These are phyloP conservation scores for Fusarium sp. DNA, from an alignment of 2,329 filamentous ascomycete species.

Conservation along the genomic window DNA sequence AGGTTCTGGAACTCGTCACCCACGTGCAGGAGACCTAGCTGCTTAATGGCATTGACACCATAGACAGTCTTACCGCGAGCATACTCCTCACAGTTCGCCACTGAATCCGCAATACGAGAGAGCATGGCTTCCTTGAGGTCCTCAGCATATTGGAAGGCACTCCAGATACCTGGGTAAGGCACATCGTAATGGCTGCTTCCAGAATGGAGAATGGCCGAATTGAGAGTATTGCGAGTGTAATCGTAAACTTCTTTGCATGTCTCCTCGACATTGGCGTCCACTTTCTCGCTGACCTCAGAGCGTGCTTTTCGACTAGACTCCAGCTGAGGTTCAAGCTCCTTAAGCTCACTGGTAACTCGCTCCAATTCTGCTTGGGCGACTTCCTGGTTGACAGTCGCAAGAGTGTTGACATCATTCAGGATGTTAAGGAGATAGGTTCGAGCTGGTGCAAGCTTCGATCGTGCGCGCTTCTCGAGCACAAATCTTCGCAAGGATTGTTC, in stretches of 20 bases:
- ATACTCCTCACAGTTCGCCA: slow-evolving; percentile 83
- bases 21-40: slow-evolving; percentile 86
- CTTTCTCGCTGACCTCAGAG: slow-evolving; percentile 80
- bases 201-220: slow-evolving; percentile 78
- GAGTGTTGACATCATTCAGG: slow-evolving; percentile 82
- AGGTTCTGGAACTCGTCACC: slow-evolving; percentile 88
- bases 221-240: slow-evolving; percentile 80
- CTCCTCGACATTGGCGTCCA: slow-evolving; percentile 84
- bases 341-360: slow-evolving; percentile 81
- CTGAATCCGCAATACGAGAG: slow-evolving; percentile 82
- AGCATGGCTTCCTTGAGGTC: slow-evolving; percentile 93
- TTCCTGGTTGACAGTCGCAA: slow-evolving; percentile 88
- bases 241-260: slow-evolving; percentile 89
- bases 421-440: slow-evolving; percentile 96
- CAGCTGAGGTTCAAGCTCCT: slow-evolving; percentile 84
- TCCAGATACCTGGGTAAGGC: slow-evolving; percentile 85
- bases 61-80: slow-evolving; percentile 81
- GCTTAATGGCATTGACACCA: slow-evolving; percentile 88
- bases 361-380: slow-evolving; percentile 87
- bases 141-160: slow-evolving; percentile 91
- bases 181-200: slow-evolving; percentile 84
- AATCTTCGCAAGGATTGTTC: slow-evolving; percentile 92
- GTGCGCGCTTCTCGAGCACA: slow-evolving; percentile 92
- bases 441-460: slow-evolving; percentile 94
- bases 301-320: slow-evolving; percentile 86